phyloP scores from a whole-genome alignment of 768 basidiomycete species.

The Boletus rubroflammeus region DNA sequence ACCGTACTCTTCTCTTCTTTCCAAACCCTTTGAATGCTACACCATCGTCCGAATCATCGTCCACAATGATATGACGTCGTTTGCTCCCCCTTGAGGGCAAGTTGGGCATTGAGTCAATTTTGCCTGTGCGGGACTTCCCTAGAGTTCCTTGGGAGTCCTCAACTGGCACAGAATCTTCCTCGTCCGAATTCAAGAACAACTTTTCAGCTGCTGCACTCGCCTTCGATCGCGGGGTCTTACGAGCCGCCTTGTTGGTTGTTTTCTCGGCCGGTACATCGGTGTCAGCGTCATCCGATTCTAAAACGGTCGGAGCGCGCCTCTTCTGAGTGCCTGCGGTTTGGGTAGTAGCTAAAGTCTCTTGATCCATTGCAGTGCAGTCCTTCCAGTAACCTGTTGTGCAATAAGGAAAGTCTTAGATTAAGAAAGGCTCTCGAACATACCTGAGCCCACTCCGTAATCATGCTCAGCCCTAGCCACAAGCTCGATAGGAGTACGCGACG shows the following conservation, averaged over 20 bases:
- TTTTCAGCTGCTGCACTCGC: conserved; percentile 26
- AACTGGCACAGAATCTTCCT: conserved; percentile 29
- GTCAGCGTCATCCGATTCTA: conserved; percentile 41
- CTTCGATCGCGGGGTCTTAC: conserved; percentile 31
- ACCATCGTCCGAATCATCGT: conserved; percentile 71
- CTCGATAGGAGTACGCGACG: conserved; percentile 41
- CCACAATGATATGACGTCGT: conserved; percentile 40
- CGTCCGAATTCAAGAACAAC: conserved; percentile 53
- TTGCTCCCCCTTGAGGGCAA: conserved; percentile 19
- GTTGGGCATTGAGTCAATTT: conserved; percentile 2
- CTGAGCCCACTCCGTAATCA: conserved; percentile 52
- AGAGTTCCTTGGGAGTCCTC: not conserved
- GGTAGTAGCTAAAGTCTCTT: conserved; percentile 17
- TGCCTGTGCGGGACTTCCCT: conserved; percentile 1
- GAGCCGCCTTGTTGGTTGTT: conserved; percentile 12
- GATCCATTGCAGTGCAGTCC: conserved; percentile 23
- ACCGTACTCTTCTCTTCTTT: conserved; percentile 26
- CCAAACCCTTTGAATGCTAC: conserved; percentile 66
- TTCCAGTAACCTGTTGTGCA: conserved; percentile 55
- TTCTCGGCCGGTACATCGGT: conserved; percentile 15
- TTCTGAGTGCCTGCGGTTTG: conserved; percentile 19
- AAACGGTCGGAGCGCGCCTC: conserved; percentile 29
- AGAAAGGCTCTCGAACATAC: conserved; percentile 32
- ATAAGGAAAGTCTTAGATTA: not conserved
- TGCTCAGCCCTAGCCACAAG: conserved; percentile 49